These are phyloP conservation scores for Aureobasidium sp. DNA, from an alignment of 2,329 filamentous ascomycete species.

Conservation along the genomic window DNA sequence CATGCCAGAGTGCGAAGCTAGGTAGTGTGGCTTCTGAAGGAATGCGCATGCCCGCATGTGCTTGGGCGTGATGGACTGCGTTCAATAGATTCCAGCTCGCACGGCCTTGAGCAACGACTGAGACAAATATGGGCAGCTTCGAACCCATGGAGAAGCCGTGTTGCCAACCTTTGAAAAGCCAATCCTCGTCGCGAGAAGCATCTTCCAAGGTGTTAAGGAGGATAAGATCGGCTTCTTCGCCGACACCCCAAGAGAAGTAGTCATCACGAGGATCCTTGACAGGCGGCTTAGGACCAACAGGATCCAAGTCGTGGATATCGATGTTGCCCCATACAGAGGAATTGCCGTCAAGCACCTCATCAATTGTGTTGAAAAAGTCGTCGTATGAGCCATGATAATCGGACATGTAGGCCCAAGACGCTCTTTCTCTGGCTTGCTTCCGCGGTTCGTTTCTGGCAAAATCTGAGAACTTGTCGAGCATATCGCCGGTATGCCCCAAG, in stretches of 20 bases:
- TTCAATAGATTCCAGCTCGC: slow-evolving; percentile 29
- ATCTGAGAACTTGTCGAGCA: slow-evolving; percentile 56
- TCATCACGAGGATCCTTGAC: slow-evolving; percentile 60
- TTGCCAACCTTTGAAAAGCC: slow-evolving; percentile 32
- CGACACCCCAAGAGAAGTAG: slow-evolving; percentile 75
- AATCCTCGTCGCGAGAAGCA: slow-evolving; percentile 20
- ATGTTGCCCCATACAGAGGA: slow-evolving; percentile 32
- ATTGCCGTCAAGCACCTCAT: slow-evolving; percentile 27
- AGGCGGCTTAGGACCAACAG: slow-evolving; percentile 64
- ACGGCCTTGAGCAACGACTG: slow-evolving; percentile 33
- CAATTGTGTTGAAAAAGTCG: slow-evolving; percentile 28
- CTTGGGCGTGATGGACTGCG: slow-evolving; percentile 30
- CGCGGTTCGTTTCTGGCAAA: slow-evolving; percentile 48
- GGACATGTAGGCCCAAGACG: slow-evolving; percentile 48
- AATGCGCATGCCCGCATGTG: slow-evolving; percentile 26
- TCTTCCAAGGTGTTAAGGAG: slow-evolving; percentile 17
- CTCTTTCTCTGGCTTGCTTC: slow-evolving; percentile 50
- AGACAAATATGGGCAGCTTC: slow-evolving; percentile 29
- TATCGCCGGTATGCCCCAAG: slow-evolving; percentile 70
- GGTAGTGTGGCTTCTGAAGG: slow-evolving; percentile 34
- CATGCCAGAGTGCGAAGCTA: slow-evolving; percentile 34
- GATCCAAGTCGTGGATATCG: slow-evolving; percentile 44
- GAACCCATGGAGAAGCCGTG: slow-evolving; percentile 24
- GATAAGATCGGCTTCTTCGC: slow-evolving; percentile 72
- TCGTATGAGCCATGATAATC: slow-evolving; percentile 43